phyloP scores from a whole-genome alignment of 2,329 filamentous ascomycete genomes.

The Fusarium napiforme region DNA sequence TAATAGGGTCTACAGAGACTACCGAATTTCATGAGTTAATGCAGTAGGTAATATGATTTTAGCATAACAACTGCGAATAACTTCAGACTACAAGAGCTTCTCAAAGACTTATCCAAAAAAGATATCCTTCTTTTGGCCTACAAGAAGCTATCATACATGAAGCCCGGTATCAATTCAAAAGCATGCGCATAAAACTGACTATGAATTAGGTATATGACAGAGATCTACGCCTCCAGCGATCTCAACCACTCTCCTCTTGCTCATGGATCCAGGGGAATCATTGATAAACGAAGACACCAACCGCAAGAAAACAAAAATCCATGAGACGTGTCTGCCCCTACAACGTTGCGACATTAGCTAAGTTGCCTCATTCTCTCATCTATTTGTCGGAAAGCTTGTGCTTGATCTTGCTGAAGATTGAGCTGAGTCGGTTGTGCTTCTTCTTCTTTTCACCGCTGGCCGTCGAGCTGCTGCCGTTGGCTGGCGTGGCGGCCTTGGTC shows the following conservation, averaged over 20 bases:
- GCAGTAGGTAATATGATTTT: background rate
- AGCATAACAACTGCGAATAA: background rate
- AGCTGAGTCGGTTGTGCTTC: constrained; percentile 73
- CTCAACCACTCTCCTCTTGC: constrained; percentile 47
- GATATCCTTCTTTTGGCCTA: constrained; percentile 26
- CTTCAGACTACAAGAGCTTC: background rate
- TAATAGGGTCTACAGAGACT: too few relatives aligned
- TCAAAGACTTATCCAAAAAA: constrained; percentile 22
- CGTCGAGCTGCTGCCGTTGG: constrained; percentile 30
- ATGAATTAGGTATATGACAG: constrained; percentile 52
- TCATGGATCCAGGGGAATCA: constrained; percentile 54
- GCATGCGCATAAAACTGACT: constrained; percentile 41
- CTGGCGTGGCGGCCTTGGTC: constrained; percentile 34
- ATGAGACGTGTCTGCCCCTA: constrained; percentile 40
- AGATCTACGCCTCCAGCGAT: constrained; percentile 47
- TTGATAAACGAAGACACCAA: constrained; percentile 53
- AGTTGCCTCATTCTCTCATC: constrained; percentile 31
- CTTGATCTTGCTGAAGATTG: constrained; percentile 69
- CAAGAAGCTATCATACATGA: constrained; percentile 38
- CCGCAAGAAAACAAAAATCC: constrained; percentile 46
- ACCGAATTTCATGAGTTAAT: too few relatives aligned
- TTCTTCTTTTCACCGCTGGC: constrained; percentile 69
- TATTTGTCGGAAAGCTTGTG: constrained; percentile 55
- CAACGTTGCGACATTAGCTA: constrained; percentile 42
- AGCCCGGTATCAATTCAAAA: constrained; percentile 44